phyloP scores from a whole-genome alignment of 257 asterid genomes.

The Solanum virginianum region DNA sequence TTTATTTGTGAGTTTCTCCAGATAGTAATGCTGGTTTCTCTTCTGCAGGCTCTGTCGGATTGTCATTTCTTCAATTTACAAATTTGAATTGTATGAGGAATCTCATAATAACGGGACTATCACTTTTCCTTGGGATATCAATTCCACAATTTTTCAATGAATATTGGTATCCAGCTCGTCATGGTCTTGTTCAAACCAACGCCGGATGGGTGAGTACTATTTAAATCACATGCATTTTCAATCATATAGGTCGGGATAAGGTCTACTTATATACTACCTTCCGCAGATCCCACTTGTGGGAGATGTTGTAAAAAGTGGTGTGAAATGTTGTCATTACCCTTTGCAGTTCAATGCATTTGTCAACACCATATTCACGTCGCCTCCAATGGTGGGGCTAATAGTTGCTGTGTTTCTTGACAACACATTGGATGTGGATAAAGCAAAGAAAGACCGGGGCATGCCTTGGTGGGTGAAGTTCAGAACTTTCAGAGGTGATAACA shows the following conservation, averaged over 20 bases:
- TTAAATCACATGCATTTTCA: background rate
- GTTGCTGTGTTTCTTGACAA: conserved; percentile 85
- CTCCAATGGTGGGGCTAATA: conserved; percentile 73
- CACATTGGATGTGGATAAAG: conserved; percentile 86
- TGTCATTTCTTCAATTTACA: conserved; percentile 95
- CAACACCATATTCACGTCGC: conserved; percentile 82
- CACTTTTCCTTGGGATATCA: conserved; percentile 92
- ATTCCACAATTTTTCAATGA: conserved; percentile 77
- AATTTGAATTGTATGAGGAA: conserved; percentile 98
- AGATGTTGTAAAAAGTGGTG: background rate
- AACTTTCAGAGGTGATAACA: conserved; percentile 83
- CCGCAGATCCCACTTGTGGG: background rate
- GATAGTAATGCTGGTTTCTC: background rate
- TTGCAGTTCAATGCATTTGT: conserved; percentile 85
- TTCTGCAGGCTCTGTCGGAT: conserved; percentile 81
- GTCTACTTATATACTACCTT: background rate
- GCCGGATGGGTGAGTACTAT: conserved; percentile 90
- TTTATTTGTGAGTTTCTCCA: background rate
- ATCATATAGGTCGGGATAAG: background rate
- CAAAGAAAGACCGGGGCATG: conserved; percentile 96
- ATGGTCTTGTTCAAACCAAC: conserved; percentile 73
- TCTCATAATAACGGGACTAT: conserved; percentile 82
- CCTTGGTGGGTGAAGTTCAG: conserved; percentile 98
- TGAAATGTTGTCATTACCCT: background rate
- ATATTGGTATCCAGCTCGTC: conserved; percentile 51